phyloP scores from a whole-genome alignment of 345 rosid genomes.

The Syzygium aqueum region DNA sequence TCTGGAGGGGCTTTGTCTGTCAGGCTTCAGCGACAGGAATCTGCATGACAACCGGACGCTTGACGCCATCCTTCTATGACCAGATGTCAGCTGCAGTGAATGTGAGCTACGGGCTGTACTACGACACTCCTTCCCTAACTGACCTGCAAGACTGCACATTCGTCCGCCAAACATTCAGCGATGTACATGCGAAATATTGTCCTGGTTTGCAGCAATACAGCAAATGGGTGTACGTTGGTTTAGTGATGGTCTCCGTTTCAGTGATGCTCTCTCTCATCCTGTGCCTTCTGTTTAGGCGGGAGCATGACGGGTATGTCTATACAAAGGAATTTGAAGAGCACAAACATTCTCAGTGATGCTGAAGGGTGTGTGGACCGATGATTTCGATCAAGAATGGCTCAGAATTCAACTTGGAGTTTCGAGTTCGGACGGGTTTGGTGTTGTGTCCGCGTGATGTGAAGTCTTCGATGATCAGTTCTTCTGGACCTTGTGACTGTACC shows the following conservation, averaged over 20 bases:
- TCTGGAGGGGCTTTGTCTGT: conserved; percentile 62
- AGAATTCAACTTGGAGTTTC: neutral
- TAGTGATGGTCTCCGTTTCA: conserved; percentile 64
- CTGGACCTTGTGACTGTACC: neutral
- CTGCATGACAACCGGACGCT: conserved; percentile 64
- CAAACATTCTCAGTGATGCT: conserved; percentile 1
- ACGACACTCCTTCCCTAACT: conserved; percentile 54
- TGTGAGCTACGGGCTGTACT: conserved; percentile 43
- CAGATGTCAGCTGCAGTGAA: conserved; percentile 63
- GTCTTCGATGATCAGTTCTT: neutral
- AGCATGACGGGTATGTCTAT: conserved; percentile 37
- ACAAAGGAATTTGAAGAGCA: conserved; percentile 10
- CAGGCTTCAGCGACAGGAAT: conserved; percentile 58
- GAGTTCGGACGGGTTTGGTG: neutral
- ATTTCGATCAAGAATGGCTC: neutral
- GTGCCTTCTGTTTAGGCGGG: conserved; percentile 70
- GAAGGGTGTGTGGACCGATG: neutral
- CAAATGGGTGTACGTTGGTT: conserved; percentile 53
- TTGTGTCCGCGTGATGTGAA: neutral
- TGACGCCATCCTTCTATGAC: conserved; percentile 56
- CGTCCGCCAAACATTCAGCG: conserved; percentile 61
- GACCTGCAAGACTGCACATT: conserved; percentile 77
- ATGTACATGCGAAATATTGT: conserved; percentile 49
- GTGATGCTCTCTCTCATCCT: conserved; percentile 85
- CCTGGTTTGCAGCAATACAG: conserved; percentile 56